These are phyloP conservation scores for Platanthera guangdongensis DNA, from an alignment of 106 monocot genomes.

Conservation along the genomic window DNA sequence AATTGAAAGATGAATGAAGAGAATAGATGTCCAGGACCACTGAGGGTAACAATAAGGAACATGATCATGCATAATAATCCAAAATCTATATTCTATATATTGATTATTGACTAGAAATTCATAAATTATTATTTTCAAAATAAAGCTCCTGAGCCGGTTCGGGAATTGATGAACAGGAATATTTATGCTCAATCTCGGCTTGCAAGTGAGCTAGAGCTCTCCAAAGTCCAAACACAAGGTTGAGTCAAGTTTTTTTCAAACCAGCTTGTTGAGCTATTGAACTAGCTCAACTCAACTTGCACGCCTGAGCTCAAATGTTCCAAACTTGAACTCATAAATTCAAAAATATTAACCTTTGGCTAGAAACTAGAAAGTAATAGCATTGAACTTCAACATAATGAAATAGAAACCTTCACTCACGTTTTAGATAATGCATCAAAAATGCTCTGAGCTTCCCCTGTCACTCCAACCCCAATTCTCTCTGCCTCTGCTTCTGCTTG, in stretches of 20 bases:
- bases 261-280: no score
- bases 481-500: slow-evolving; percentile 88
- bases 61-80: background rate
- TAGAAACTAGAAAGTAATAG: background rate
- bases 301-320: background rate
- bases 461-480: slow-evolving; percentile 86
- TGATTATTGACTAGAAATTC: no score
- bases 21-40: background rate
- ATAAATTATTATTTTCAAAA: no score
- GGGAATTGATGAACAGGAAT: no score
- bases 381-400: background rate
- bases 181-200: no score
- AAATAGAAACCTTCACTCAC: slow-evolving; percentile 27
- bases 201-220: no score
- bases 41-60: background rate
- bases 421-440: slow-evolving; percentile 97
- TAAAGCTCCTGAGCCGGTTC: no score
- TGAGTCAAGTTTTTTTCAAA: no score
- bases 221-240: no score
- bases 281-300: no score
- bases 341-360: background rate
- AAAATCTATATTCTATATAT: no score
- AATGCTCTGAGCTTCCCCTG: slow-evolving; percentile 70
- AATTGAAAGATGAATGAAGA: background rate
- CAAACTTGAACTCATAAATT: background rate